Base-by-base conservation (phyloP, 768 basidiomycete genomes). In the Mycena capillaripes region DNA sequence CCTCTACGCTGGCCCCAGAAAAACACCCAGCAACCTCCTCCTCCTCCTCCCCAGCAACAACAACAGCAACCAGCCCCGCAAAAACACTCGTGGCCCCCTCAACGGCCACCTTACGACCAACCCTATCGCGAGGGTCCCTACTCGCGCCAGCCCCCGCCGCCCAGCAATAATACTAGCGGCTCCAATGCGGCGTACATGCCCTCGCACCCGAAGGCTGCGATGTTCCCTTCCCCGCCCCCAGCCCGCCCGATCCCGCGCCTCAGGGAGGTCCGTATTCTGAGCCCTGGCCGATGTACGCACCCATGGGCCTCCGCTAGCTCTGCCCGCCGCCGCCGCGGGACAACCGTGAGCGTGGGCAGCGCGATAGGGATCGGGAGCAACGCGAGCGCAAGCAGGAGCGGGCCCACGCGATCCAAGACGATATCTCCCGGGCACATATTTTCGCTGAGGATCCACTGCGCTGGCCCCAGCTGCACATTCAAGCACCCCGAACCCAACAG, bases 231-330 rank as follows among this genome's bases (percentile, higher is more conserved):
- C 14, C 72, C 67, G 12, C 67, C 67, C 67, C 72, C 17, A 66
- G 69, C 25, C 38, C 48, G 29, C 38, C 53, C 42, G 55, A 21
- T 16, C 36, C 63, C 4, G 48, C 62, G 25, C n/a, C 38, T 10
- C 38, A 38, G 38, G 38, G n/a, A n/a, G 17, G 40, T 1, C 5
- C 72, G 17, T 73, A 73, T 19, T 69, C 67, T 14, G 72, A 73
- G 38, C 72, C 72, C 1, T 69, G 67, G 3, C 63, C 72, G n/a
- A 73, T 72, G 71, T 72, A 72, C 27, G 61, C 66, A 2, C 71
- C 71, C 38, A 72, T 72, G 71, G 52, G 61, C 36, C 53, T 72
- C 21, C 66, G 62, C 34, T 66, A 72, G 61, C 71, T 58, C 2
- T 48, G 61, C 71, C 64, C 2, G 60, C 57, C 30, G 21, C 56